A percentile compares a stretch with the other conserved stretches of the same genome.
Evolutionary conservation across 2,329 filamentous ascomycete genomes (phyloP).

Genomic region (Basipetospora chlamydospora): DNA sequence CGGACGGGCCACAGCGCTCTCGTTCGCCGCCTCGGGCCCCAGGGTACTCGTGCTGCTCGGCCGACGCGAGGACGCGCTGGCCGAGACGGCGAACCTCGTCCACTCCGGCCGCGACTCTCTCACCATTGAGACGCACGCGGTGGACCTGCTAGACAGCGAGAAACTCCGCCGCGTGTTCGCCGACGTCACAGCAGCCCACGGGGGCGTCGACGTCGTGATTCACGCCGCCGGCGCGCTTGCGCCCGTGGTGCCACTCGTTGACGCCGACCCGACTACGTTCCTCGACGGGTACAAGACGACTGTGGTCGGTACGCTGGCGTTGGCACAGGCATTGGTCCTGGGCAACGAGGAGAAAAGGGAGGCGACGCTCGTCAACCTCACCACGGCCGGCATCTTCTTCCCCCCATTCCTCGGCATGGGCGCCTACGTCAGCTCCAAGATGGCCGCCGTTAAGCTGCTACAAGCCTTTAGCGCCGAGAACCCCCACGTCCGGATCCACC

Average conservation of each 20-base stretch:
- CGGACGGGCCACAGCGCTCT: constrained; percentile 45
- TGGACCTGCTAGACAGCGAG: constrained; percentile 17
- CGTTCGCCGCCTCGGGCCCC: constrained; percentile 31
- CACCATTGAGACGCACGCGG: constrained; percentile 19
- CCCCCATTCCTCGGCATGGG: neutral
- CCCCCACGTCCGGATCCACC: constrained; percentile 20
- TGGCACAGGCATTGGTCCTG: constrained; percentile 12
- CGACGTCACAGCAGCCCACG: constrained; percentile 7
- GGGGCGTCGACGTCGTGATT: constrained; percentile 20
- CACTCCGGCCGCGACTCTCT: constrained; percentile 35
- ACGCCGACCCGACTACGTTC: constrained; percentile 8
- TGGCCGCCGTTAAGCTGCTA: constrained; percentile 24
- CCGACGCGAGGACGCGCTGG: constrained; percentile 19
- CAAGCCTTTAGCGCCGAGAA: constrained; percentile 26
- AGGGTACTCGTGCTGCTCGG: constrained; percentile 23
- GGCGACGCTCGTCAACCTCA: constrained; percentile 11
- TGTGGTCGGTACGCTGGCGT: constrained; percentile 12
- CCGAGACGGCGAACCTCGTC: constrained; percentile 14
- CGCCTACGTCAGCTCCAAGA: constrained; percentile 26
- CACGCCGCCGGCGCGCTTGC: constrained; percentile 17
- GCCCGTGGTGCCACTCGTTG: neutral
- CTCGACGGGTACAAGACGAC: constrained; percentile 12
- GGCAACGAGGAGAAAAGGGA: constrained; percentile 8
- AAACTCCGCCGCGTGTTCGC: constrained; percentile 15
- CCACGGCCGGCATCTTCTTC: constrained; percentile 7